Evolutionary conservation across 768 basidiomycete genomes (phyloP).

Genomic region (Lactarius deliciosus): DNA sequence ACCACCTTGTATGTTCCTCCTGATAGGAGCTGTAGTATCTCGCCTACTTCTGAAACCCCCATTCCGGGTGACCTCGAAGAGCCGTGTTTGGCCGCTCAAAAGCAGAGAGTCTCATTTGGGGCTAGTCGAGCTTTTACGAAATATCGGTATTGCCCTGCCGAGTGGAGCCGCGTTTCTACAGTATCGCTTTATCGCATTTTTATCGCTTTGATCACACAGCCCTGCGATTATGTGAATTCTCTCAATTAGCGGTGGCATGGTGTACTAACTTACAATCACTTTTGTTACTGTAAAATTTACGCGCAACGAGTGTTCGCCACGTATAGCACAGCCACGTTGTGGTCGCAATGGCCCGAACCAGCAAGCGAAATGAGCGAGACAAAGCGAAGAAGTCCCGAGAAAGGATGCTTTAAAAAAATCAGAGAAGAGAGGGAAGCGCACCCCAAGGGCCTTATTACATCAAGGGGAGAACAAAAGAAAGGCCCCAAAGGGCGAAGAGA

Average conservation of each 20-base stretch:
- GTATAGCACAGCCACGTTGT: neutral
- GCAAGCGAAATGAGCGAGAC: neutral
- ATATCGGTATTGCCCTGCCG: neutral
- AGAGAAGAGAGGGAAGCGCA: neutral
- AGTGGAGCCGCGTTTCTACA: neutral
- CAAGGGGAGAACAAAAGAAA: neutral
- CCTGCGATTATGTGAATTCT: conserved; percentile 2
- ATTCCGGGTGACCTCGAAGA: too few relatives aligned
- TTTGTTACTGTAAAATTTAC: conserved; percentile 1
- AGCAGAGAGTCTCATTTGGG: too few relatives aligned
- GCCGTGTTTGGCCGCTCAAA: too few relatives aligned
- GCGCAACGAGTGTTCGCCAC: neutral
- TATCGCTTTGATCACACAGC: neutral
- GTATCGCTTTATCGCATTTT: neutral
- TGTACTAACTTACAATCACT: neutral
- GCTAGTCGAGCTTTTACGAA: neutral
- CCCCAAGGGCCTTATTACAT: neutral
- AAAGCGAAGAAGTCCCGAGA: neutral
- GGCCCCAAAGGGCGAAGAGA: neutral
- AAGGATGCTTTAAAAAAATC: neutral
- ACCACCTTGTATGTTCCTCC: neutral
- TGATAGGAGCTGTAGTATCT: neutral
- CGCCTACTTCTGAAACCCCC: too few relatives aligned
- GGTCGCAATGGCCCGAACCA: conserved; percentile 2
- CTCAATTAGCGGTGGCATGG: neutral